Evolutionary conservation across 225 moss, liverwort and hornwort genomes (phyloP), one percentile per base, ranked within the genome.

Genomic region (Bryoerythrophyllum caledonicum): DNA sequence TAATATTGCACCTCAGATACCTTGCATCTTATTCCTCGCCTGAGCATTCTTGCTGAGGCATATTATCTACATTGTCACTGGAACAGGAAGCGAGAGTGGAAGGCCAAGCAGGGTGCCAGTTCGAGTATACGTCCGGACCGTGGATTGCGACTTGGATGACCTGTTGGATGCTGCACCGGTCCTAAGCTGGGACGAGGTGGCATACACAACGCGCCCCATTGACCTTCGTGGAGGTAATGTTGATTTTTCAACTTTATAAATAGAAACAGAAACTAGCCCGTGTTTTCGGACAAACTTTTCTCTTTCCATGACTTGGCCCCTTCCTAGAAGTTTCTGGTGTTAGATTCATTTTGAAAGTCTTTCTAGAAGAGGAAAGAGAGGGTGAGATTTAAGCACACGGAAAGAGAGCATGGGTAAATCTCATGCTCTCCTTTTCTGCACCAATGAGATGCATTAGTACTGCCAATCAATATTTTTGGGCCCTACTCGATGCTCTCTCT

Each of bases 111-210:
- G 87, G 81, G 86, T 95, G 78, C 95, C 99, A 51, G 56, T 93
- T 76, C 91, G 99, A 24, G 75, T 99, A 8, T 99, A 99, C 74
- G 73, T 95, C 74, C 80, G 99, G 80, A 75, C 71, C 21, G 78
- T 95, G 58, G 84, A 87, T 54, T 82, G 85, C 61, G 81, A 91
- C 46, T 71, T 87, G 74, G 91, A 93, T 82, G 93, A 93, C 79
- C 79, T 93, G 44, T 83, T 81, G 63, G 95, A 95, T 79, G 85
- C 88, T 60, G 77, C 87, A 61, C 89, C 90, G 62, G 82, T 92
- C 51, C 61, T 84, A 44, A 93, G 91, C 57, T 99, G 99, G 99
- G 90, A 93, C 60, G 89, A 99, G 64, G 83, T 99, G 81, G 82
- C 65, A 12, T 93, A 93, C 71, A 84, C 91, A 59, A 93, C 95